Evolutionary conservation across 1,139 yeast genomes (phyloP), one percentile per base, ranked within the genome.

Genomic region (Saccharomyces hybrid): DNA sequence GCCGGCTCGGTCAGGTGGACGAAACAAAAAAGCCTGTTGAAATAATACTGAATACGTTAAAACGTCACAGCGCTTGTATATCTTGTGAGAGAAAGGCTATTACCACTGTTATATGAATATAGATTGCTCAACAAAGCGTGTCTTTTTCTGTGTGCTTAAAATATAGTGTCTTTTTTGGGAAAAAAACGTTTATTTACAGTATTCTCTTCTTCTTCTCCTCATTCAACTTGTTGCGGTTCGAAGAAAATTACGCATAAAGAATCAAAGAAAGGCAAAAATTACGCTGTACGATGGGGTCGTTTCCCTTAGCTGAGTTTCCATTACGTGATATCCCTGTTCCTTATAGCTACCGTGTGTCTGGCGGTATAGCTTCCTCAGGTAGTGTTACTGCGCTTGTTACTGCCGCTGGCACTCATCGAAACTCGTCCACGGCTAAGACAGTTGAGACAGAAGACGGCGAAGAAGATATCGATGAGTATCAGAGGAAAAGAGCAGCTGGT

Each of bases 321-420:
- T 16, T 38, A 9, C 44, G 44, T 38, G 44, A 16, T 5, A 11
- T 38, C 16, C 44, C 44, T 38, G 44, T 38, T 38, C 44, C 44
- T 5, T 38, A 16, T 38, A 38, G 23, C 25, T 38, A 38, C 44
- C 44, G 44, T 38, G 44, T 38, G n/a, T 16, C 44, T 20, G 16
- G 44, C n/a, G 25, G 16, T 13, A 8, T 16, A 38, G 23, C 13
- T 9, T 16, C 44, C 16, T 7, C 23, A 16, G 25, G 16, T 8
- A 6, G 25, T 38, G 25, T 16, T 38, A 16, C 25, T 38, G 44
- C 44, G 23, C 25, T 38, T 16, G 25, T 16, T 38, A 13, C 25
- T 38, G 44, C 44, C 44, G 44, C 44, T 38, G 44, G 44, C 11
- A 38, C 44, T 38, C 44, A 38, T 38, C 44, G 44, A 38, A 16